phyloP scores from a whole-genome alignment of 805 yeast genomes.

The Myxozyma nipponensis region DNA sequence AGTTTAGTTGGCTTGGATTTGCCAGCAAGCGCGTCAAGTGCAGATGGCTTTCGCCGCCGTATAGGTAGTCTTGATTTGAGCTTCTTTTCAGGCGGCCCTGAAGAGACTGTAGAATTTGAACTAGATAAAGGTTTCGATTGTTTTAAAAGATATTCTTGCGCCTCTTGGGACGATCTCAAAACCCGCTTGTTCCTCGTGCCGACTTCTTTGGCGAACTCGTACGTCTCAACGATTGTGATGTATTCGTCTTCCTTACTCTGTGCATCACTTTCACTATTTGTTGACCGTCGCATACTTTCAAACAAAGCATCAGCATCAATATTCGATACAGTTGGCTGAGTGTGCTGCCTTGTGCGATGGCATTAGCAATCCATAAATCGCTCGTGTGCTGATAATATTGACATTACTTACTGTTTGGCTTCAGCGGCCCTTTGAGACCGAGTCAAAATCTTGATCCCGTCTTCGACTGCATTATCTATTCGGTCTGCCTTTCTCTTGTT shows the following conservation, averaged over 20 bases:
- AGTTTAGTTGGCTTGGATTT: conserved; percentile 60
- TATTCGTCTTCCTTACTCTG: conserved; percentile 41
- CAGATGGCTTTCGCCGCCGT: conserved; percentile 17
- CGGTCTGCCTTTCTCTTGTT: not conserved
- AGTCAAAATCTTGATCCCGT: conserved; percentile 19
- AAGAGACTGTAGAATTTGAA: not conserved
- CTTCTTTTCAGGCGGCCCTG: conserved; percentile 32
- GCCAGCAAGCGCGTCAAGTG: conserved; percentile 21
- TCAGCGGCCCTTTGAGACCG: conserved; percentile 20
- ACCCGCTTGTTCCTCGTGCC: conserved; percentile 77
- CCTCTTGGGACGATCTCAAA: conserved; percentile 76
- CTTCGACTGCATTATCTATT: conserved; percentile 7
- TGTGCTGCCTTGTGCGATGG: not conserved
- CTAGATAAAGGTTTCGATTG: conserved; percentile 24
- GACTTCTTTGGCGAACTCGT: conserved; percentile 85
- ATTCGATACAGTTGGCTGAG: conserved; percentile 10
- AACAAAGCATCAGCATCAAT: conserved; percentile 29
- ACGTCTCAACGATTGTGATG: conserved; percentile 69
- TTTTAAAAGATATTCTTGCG: conserved; percentile 66
- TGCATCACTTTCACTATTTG: not conserved
- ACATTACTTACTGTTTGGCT: conserved; percentile 12
- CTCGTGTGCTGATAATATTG: too few relatives aligned
- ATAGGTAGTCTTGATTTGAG: not conserved
- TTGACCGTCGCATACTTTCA: conserved; percentile 16
- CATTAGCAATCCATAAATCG: too few relatives aligned